These are phyloP conservation scores for Xanthoparmelia taractica DNA, from an alignment of 495 filamentous ascomycete genomes.

Conservation along the genomic window DNA sequence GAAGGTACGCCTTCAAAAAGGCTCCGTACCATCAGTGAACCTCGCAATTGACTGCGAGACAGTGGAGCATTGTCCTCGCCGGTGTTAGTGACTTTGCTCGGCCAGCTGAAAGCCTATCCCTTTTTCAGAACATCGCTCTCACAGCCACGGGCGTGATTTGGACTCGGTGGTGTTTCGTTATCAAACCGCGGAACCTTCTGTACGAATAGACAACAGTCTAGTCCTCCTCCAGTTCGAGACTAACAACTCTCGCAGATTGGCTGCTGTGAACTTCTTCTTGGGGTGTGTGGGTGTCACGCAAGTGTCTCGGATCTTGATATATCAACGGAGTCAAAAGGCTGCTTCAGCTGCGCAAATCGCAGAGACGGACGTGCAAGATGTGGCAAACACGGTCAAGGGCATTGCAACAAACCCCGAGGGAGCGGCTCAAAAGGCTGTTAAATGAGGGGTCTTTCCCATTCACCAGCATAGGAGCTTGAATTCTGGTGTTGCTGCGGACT, in stretches of 20 bases:
- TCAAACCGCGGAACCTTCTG: conserved; percentile 86
- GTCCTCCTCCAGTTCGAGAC: neutral
- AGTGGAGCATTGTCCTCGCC: conserved; percentile 88
- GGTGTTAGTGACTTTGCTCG: conserved; percentile 87
- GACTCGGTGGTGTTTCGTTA: conserved; percentile 98
- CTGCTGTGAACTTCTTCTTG: conserved; percentile 97
- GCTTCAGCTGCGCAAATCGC: conserved; percentile 31
- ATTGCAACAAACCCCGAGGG: conserved; percentile 39
- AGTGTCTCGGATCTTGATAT: conserved; percentile 65
- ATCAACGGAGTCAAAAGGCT: conserved; percentile 52
- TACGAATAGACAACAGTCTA: conserved; percentile 34
- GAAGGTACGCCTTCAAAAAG: conserved; percentile 55
- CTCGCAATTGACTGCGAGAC: conserved; percentile 20
- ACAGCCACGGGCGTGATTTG: conserved; percentile 89
- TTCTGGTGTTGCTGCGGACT: neutral
- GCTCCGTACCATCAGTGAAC: neutral
- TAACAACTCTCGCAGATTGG: conserved; percentile 50
- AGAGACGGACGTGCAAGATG: conserved; percentile 42
- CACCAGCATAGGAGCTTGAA: neutral
- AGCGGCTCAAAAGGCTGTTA: conserved; percentile 34
- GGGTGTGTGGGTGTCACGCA: conserved; percentile 78
- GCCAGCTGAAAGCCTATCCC: conserved; percentile 83
- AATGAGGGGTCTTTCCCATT: neutral
- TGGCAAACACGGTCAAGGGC: conserved; percentile 42
- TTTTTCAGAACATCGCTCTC: conserved; percentile 83